Percentiles rank a stretch among this genome's conserved stretches.
These are phyloP conservation scores for Boletus rex-veris DNA, from an alignment of 768 basidiomycete species.

Conservation along the genomic window DNA sequence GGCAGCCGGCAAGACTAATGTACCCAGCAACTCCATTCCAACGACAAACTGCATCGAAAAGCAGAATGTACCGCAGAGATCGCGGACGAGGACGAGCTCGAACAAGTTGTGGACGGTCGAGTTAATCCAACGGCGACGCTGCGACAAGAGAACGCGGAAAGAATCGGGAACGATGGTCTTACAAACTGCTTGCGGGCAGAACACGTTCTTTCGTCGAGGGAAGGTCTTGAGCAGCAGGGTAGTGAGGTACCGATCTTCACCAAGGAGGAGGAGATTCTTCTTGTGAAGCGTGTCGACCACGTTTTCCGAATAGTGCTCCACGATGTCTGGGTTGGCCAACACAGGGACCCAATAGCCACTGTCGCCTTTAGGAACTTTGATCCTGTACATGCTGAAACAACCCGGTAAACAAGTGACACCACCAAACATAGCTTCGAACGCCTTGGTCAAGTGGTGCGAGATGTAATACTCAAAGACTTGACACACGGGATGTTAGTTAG, in stretches of 20 bases:
- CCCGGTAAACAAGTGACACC: slow-evolving; percentile 99
- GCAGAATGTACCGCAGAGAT: slow-evolving; percentile 99
- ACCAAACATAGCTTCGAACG: slow-evolving; percentile 99
- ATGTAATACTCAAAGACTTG: slow-evolving; percentile 99
- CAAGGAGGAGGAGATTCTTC: slow-evolving; percentile 95
- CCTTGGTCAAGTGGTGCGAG: slow-evolving; percentile 98
- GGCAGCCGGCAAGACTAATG: slow-evolving; percentile 93
- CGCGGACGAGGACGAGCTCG: slow-evolving; percentile 91
- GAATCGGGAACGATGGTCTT: slow-evolving; percentile 98
- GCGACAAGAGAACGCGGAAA: slow-evolving; percentile 88
- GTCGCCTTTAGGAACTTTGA: slow-evolving; percentile 98
- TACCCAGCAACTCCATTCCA: slow-evolving; percentile 96
- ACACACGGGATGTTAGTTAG: slow-evolving; percentile 3
- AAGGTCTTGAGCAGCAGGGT: slow-evolving; percentile 98
- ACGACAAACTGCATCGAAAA: slow-evolving; percentile 99
- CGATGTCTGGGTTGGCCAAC: slow-evolving; percentile 96
- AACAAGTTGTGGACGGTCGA: slow-evolving; percentile 97
- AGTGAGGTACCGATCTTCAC: slow-evolving; percentile 98
- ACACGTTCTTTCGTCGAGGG: slow-evolving; percentile 98
- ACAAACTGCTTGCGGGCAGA: slow-evolving; percentile 98
- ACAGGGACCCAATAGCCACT: slow-evolving; percentile 98
- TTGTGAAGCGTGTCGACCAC: slow-evolving; percentile 99
- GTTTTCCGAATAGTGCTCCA: slow-evolving; percentile 99
- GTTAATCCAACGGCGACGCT: slow-evolving; percentile 99
- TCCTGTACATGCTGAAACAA: slow-evolving; percentile 99